Base-by-base conservation (phyloP, 192 early-diverging fungal species). In the Geosiphon pyriformis region DNA sequence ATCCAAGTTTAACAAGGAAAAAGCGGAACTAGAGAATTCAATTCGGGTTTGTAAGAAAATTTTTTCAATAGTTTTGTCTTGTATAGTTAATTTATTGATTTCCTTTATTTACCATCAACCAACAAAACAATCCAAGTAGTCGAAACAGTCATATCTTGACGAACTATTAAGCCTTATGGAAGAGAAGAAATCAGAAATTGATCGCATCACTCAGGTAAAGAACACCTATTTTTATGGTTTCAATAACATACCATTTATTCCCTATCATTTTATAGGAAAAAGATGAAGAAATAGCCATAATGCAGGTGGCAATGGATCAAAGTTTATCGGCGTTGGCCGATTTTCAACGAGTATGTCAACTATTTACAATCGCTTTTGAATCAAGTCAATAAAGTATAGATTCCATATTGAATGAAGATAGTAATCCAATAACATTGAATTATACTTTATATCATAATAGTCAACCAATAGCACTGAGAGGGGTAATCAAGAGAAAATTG, bases 281-380 rank as follows among this genome's bases (percentile, higher is more conserved):
- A 70, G 91, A 93, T 54, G 91, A 90, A 61, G 91, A 93, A 56
- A 88, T 88, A 52, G 85, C 83, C 1, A 86, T 91, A 2, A 74
- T 90, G 29, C 87, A 90, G 71, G 84, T 84, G 6, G 88, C 89
- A 33, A 86, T 93, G 84, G 91, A 93, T 67, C 88, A 93, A 74
- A 88, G 87, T 55, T 74, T 93, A 50, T 66, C 80, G 42, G 85
- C 87, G 51, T 77, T 93, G 75, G 85, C 89, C n/a, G 79, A 83
- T 52, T 66, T 89, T 64, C 87, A 89, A 72, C 80, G 86, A 72
- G 76, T 79, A 59, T 65, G 61, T 32, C 22, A 20, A 27, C 35
- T 32, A 25, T 68, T 56, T 15, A 8, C 62, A 72, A 58, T 51
- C 65, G 50, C 53, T 67, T n/a, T n/a, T n/a, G n/a, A n/a, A n/a